These are phyloP conservation scores for Pseudocercospora pini-densiflorae DNA, from an alignment of 2,329 filamentous ascomycete species.

Conservation along the genomic window DNA sequence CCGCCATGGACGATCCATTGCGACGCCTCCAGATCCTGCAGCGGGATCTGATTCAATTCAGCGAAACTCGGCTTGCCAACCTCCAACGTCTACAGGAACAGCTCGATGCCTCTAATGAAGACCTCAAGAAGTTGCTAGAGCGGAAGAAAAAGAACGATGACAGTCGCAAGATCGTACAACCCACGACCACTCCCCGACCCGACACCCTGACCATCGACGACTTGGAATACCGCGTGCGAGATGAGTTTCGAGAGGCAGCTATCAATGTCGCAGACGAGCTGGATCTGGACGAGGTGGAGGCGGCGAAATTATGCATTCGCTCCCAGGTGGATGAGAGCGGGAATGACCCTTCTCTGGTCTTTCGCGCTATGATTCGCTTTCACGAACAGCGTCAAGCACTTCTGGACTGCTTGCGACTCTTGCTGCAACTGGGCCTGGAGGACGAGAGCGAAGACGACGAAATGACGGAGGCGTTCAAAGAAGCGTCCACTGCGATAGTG, in stretches of 20 bases:
- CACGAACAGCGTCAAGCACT: slow-evolving; percentile 83
- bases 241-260: slow-evolving; percentile 82
- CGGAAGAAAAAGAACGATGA: slow-evolving; percentile 74
- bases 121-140: slow-evolving; percentile 73
- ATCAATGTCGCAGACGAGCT: slow-evolving; percentile 85
- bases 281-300: slow-evolving; percentile 86
- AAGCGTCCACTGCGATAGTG: slow-evolving; percentile 63
- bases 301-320: slow-evolving; percentile 72
- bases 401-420: slow-evolving; percentile 80
- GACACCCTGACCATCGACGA: slow-evolving; percentile 76
- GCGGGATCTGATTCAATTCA: slow-evolving; percentile 78
- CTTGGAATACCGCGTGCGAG: slow-evolving; percentile 78
- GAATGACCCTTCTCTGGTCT: slow-evolving; percentile 73
- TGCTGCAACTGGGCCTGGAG: slow-evolving; percentile 71
- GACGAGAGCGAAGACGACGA: slow-evolving; percentile 57
- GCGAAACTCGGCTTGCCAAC: slow-evolving; percentile 71
- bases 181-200: slow-evolving; percentile 50
- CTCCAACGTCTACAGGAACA: slow-evolving; percentile 69
- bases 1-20: slow-evolving; percentile 72
- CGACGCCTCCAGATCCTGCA: slow-evolving; percentile 83
- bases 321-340: slow-evolving; percentile 66
- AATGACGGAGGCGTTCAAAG: slow-evolving; percentile 60
- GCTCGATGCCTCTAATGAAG: slow-evolving; percentile 68
- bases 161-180: slow-evolving; percentile 72
- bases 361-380: slow-evolving; percentile 83